These are phyloP conservation scores for Erysimum cheiri DNA, from an alignment of 441 rosid species.

Conservation along the genomic window DNA sequence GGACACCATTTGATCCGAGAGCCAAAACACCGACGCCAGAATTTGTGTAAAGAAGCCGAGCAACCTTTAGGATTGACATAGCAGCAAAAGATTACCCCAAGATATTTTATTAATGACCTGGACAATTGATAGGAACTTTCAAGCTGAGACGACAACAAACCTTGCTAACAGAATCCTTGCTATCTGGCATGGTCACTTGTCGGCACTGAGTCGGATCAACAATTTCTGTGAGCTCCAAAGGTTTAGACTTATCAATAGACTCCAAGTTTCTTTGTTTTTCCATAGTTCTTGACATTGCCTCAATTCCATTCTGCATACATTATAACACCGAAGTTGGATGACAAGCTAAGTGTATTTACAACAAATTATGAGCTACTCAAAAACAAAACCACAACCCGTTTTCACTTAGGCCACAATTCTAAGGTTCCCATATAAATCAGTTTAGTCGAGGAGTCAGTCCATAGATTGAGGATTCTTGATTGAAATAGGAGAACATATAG, in stretches of 20 bases:
- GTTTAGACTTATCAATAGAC: slow-evolving; percentile 38
- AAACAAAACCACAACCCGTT: background rate
- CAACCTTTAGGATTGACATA: slow-evolving; percentile 35
- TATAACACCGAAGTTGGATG: slow-evolving; percentile 27
- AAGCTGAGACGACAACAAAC: slow-evolving; percentile 33
- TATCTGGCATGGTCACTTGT: slow-evolving; percentile 48
- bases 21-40: slow-evolving; percentile 74
- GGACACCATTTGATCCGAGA: slow-evolving; percentile 63
- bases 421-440: background rate
- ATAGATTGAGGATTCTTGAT: background rate
- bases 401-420: background rate
- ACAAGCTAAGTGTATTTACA: background rate
- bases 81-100: background rate
- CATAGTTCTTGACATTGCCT: slow-evolving; percentile 45
- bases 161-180: slow-evolving; percentile 49
- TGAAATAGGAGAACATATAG: slow-evolving; percentile 1
- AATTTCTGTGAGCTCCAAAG: slow-evolving; percentile 44
- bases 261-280: slow-evolving; percentile 47
- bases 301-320: slow-evolving; percentile 44
- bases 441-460: background rate
- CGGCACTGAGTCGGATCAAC: slow-evolving; percentile 46
- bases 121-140: background rate
- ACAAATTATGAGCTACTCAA: background rate
- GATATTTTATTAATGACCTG: background rate
- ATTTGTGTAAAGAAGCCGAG: slow-evolving; percentile 71